These are phyloP conservation scores for Monosporascus sp. DNA, from an alignment of 2,329 filamentous ascomycete species.

Conservation along the genomic window DNA sequence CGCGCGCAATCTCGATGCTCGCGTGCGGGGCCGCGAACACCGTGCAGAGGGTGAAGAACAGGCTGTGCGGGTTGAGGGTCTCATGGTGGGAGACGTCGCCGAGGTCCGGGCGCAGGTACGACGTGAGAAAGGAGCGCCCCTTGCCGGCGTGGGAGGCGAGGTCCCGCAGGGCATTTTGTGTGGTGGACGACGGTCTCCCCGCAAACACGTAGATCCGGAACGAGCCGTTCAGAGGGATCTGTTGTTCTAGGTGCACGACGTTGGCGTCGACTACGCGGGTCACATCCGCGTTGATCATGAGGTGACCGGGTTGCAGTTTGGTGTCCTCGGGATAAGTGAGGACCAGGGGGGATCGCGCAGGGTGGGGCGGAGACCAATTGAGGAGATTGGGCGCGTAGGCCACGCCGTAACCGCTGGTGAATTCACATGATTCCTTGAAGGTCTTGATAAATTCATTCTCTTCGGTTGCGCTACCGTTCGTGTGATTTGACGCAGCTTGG, in stretches of 20 bases:
- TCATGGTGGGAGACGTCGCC: constrained; percentile 68
- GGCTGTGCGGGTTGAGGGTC: constrained; percentile 76
- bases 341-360: constrained; percentile 65
- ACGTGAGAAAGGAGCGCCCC: constrained; percentile 62
- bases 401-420: constrained; percentile 88
- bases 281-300: constrained; percentile 74
- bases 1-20: constrained; percentile 65
- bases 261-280: constrained; percentile 86
- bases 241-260: constrained; percentile 83
- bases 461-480: constrained; percentile 27
- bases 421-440: constrained; percentile 88
- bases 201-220: constrained; percentile 84
- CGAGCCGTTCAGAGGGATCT: constrained; percentile 80
- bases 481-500: constrained; percentile 51
- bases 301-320: constrained; percentile 66
- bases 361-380: constrained; percentile 75
- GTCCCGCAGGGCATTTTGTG: constrained; percentile 58
- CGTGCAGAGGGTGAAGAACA: constrained; percentile 74
- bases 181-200: constrained; percentile 58
- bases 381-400: constrained; percentile 75
- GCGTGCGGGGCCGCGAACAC: constrained; percentile 65
- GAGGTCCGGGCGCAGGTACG: constrained; percentile 59
- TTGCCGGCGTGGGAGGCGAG: constrained; percentile 49
- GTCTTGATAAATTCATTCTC: constrained; percentile 82
- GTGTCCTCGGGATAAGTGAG: constrained; percentile 52